Percentiles rank a stretch among this genome's conserved stretches.
Evolutionary conservation across 257 asterid genomes (phyloP).

Genomic region (Cordia subcordata): DNA sequence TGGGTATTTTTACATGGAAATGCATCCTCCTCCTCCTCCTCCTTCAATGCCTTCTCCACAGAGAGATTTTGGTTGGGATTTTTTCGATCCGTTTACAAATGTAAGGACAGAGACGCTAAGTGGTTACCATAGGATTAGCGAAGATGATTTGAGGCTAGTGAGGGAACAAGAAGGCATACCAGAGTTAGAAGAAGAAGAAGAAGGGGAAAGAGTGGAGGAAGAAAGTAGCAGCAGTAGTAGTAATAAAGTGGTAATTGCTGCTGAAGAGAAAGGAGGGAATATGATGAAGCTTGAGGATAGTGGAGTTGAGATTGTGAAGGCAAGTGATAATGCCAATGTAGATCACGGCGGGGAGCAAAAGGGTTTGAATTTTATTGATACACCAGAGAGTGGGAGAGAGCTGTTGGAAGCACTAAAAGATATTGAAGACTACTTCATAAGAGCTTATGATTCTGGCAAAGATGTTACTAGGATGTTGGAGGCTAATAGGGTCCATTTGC

Average conservation of each 20-base stretch:
- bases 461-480: constrained; percentile 89
- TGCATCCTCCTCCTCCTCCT: constrained; percentile 42
- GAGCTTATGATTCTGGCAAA: constrained; percentile 91
- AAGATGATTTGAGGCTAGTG: constrained; percentile 80
- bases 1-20: constrained; percentile 68
- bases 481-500: constrained; percentile 74
- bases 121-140: constrained; percentile 60
- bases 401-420: constrained; percentile 78
- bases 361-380: constrained; percentile 57
- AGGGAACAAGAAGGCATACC: constrained; percentile 92
- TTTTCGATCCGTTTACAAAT: constrained; percentile 68
- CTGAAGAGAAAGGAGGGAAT: constrained; percentile 20
- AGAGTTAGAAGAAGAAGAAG: constrained; percentile 61
- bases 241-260: constrained; percentile 16
- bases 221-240: constrained; percentile 17
- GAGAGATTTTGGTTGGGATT: constrained; percentile 91
- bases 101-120: constrained; percentile 55
- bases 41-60: constrained; percentile 52
- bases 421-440: constrained; percentile 69
- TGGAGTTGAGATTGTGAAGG: constrained; percentile 33
- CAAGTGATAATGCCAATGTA: constrained; percentile 26
- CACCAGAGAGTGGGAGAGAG: constrained; percentile 81
- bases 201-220: constrained; percentile 34
- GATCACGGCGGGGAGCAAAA: constrained; percentile 40
- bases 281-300: constrained; percentile 22